These are phyloP conservation scores for Clausena lansium DNA, from an alignment of 345 rosid species.

Conservation along the genomic window DNA sequence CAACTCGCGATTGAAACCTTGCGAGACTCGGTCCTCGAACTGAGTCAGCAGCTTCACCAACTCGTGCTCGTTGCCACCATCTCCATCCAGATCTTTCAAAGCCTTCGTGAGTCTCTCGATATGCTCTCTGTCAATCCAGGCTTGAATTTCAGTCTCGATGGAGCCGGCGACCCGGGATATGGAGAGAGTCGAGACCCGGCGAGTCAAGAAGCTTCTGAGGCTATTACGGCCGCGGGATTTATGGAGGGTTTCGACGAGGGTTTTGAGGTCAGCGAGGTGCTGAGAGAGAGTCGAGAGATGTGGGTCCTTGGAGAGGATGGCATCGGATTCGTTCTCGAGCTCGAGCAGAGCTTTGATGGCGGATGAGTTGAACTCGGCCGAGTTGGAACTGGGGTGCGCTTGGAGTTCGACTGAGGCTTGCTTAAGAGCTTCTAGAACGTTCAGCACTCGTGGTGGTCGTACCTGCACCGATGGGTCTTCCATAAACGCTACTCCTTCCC, in stretches of 20 bases:
- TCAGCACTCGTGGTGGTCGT: conserved; percentile 27
- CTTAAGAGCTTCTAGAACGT: conserved; percentile 62
- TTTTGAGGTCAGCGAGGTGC: conserved; percentile 44
- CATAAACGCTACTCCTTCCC: conserved; percentile 10
- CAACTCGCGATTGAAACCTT: conserved; percentile 52
- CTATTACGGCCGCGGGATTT: conserved; percentile 30
- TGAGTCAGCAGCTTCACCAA: conserved; percentile 36
- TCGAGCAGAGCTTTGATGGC: conserved; percentile 61
- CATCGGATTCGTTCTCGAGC: conserved; percentile 57
- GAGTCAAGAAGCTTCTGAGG: conserved; percentile 49
- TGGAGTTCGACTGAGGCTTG: conserved; percentile 64
- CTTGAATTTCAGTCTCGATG: conserved; percentile 62
- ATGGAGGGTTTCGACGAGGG: conserved; percentile 39
- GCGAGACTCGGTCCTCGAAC: conserved; percentile 42
- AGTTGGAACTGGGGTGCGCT: conserved; percentile 30
- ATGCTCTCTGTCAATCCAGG: conserved; percentile 73
- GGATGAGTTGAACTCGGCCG: conserved; percentile 35
- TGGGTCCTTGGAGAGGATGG: conserved; percentile 54
- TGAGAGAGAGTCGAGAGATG: conserved; percentile 46
- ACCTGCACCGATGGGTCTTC: conserved; percentile 22
- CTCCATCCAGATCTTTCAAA: conserved; percentile 24
- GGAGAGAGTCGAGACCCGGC: conserved; percentile 50
- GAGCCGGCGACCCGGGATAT: conserved; percentile 68
- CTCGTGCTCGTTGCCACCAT: conserved; percentile 35
- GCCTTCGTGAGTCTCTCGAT: conserved; percentile 37